These are phyloP conservation scores for Ananas comosus DNA, from an alignment of 176 grass and related monocot species.

Conservation along the genomic window DNA sequence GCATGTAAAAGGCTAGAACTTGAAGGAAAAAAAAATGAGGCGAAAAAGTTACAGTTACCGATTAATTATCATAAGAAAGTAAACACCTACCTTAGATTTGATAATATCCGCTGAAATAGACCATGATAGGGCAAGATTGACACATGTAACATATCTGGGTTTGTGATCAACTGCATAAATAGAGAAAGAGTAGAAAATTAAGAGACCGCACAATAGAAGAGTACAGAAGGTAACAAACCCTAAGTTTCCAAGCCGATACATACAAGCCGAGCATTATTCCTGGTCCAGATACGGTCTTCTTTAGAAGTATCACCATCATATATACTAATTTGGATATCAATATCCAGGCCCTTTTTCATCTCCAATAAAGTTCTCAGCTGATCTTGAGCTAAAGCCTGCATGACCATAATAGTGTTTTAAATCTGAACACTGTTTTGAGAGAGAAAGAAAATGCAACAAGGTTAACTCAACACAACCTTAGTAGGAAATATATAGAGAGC, in stretches of 20 bases:
- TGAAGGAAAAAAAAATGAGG: not conserved
- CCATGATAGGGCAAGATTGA: constrained; percentile 66
- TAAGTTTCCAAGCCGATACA: not conserved
- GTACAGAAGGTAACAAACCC: constrained; percentile 8
- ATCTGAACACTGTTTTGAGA: not conserved
- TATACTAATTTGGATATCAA: constrained; percentile 55
- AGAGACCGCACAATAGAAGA: constrained; percentile 5
- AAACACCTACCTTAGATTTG: constrained; percentile 70
- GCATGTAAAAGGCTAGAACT: not conserved
- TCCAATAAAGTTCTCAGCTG: constrained; percentile 63
- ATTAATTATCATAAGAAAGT: constrained; percentile 5
- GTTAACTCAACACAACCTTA: constrained; percentile 43
- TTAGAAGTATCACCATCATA: constrained; percentile 94
- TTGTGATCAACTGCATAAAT: constrained; percentile 76
- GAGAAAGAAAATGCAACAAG: constrained; percentile 22
- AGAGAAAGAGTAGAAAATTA: constrained; percentile 18
- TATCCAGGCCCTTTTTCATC: constrained; percentile 54
- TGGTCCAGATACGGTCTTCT: constrained; percentile 65
- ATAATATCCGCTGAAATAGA: constrained; percentile 50
- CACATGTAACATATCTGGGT: constrained; percentile 92
- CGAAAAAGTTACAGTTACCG: constrained; percentile 8
- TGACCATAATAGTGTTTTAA: constrained; percentile 19
- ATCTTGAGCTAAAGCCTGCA: constrained; percentile 95
- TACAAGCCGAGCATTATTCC: constrained; percentile 74
- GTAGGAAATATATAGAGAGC: constrained; percentile 96